Evolutionary conservation across 2,329 filamentous ascomycete species (phyloP), one percentile per base, ranked within the genome.

Genomic region (Incumbomyces delicatus): DNA sequence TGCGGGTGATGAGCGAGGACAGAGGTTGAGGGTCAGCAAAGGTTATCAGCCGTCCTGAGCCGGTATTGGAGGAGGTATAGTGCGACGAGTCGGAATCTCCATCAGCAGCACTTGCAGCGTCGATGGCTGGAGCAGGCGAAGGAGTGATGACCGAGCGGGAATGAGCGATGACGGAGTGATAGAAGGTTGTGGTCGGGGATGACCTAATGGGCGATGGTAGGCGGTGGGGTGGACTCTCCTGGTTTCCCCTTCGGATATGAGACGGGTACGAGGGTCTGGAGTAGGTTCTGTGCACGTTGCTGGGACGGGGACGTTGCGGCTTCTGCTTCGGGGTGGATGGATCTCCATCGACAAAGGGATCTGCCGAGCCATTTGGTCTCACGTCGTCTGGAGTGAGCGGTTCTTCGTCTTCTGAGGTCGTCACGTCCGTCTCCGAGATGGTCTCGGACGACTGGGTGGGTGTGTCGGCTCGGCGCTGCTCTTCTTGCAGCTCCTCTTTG

Each of bases 41-140:
- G 10, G 70, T 72, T 1, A 83, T 73, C 12, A 81, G 67, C 11
- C 79, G 75, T 40, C 79, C 79, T 66, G 78, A 77, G 17, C 79
- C 79, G 8, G 78, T 78, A 43, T 70, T 71, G 46, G 67, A 64
- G 10, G 52, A 13, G 12, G 41, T 53, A 51, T 55, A 56, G 67
- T 64, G 22, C 65, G 65, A 40, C 60, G 58, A 1, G 61, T 61
- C 35, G 61, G 58, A 10, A 61, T 59, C 4, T 3, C 63, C 63
- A 33, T 66, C 60, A 6, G 63, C 41, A 18, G 43, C 36, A 31
- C 56, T 57, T 1, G 55, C 55, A 11, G 50, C 44, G 11, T 53
- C 49, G 57, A 54, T 64, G 60, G 39, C 68, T 56, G 31, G 64
- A 58, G 55, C 60, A 33, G 59, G 64, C 35, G 58, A 76, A 0